phyloP scores from a whole-genome alignment of 1,284 basidiomycete genomes.

The Cryptococcus sp. region DNA sequence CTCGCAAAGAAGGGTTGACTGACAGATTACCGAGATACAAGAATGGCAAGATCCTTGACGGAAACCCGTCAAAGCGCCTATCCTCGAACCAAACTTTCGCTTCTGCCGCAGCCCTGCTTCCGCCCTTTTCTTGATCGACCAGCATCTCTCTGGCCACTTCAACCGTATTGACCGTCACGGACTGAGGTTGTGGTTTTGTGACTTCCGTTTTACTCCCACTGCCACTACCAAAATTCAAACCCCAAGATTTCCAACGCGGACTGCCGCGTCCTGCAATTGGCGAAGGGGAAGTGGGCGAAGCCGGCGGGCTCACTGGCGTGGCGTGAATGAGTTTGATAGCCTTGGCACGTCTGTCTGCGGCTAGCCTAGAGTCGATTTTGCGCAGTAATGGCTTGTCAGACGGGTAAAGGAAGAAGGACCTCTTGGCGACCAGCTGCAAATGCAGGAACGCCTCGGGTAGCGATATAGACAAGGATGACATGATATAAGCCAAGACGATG shows the following conservation, averaged over 20 bases:
- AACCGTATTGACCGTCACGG: slow-evolving; percentile 16
- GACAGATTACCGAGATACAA: slow-evolving; percentile 93
- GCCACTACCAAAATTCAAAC: slow-evolving; percentile 17
- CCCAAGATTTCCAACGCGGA: slow-evolving; percentile 40
- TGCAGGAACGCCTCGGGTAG: slow-evolving; percentile 84
- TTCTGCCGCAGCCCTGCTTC: slow-evolving; percentile 25
- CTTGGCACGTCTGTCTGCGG: slow-evolving; percentile 39
- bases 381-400: slow-evolving; percentile 75
- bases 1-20: slow-evolving; percentile 46
- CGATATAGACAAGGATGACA: slow-evolving; percentile 68
- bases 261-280: not conserved
- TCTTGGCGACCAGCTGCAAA: slow-evolving; percentile 61
- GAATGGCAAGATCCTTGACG: slow-evolving; percentile 88
- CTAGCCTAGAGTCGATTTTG: slow-evolving; percentile 67
- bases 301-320: not conserved
- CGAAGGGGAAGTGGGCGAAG: slow-evolving; percentile 13
- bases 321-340: slow-evolving; percentile 33
- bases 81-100: slow-evolving; percentile 86
- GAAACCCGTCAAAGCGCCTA: slow-evolving; percentile 90
- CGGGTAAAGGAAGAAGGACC: slow-evolving; percentile 89
- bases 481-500: slow-evolving; percentile 81
- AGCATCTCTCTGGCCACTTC: slow-evolving; percentile 33
- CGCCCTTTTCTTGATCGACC: slow-evolving; percentile 32
- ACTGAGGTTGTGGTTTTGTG: not conserved
- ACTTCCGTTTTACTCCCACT: slow-evolving; percentile 1